Base-by-base conservation (phyloP, 208 protist genomes). In the Herpetomonas samuelpessoai region DNA sequence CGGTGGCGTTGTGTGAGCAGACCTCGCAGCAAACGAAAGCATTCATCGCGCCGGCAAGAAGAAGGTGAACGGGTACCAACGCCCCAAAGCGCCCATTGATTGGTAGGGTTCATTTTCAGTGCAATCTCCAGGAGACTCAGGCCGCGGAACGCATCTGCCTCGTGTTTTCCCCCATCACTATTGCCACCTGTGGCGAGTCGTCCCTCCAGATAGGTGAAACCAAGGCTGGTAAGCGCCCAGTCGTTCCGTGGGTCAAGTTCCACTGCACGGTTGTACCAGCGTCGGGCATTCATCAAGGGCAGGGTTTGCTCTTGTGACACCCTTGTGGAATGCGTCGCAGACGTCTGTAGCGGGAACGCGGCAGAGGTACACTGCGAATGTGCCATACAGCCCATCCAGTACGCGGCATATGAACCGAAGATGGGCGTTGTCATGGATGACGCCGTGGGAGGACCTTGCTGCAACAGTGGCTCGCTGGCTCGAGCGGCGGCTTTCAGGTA, bases 21-120 rank as follows among this genome's bases (percentile, higher is more conserved):
- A 12, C 35, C 14, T 18, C 35, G 35, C 35, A 41, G 14, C 35
- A 60, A 65, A 61, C 56, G 52, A 44, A 62, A 54, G 44, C 3
- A 53, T 28, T 26, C 9, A 21, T 55, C 31, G 35, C 2, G 27
- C 16, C 25, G 4, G 9, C 18, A n/a, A 47, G 24, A 49, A 16
- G 10, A 39, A 53, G 24, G 53, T 47, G 25, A 28, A 59, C 3
- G 39, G 51, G 46, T 52, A 47, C 60, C 63, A 7, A 81, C 18
- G 1, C 68, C 68, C 74, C 79, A 86, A 12, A 81, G 52, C 6
- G 74, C 66, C 70, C 74, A 79, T 57, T 63, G 66, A 50, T 81
- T 86, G 10, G 70, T 65, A 12, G 70, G 63, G 62, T 86, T 81
- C 25, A 79, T 22, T 39, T 44, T 38, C 1, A 81, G 61, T 1